Evolutionary conservation across 129 eudicot genomes (phyloP), one percentile per base, ranked within the genome.

Genomic region (Apium graveolens): DNA sequence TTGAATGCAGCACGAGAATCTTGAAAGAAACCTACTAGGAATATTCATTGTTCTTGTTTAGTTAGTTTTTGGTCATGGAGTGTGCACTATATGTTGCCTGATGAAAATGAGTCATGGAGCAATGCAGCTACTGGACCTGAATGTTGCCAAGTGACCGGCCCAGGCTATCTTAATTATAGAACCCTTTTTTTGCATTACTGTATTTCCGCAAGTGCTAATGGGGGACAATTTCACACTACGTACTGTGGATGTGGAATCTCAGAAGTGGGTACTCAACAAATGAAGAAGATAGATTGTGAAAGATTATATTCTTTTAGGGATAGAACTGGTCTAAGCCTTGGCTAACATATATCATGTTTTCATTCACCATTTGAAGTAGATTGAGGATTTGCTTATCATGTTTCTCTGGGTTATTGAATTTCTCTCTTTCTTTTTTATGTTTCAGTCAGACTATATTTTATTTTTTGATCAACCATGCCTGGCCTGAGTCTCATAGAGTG

Each of bases 1-100:
- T 75, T 45, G 73, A 78, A 70, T 82, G 70, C 38, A 75, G 70
- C 46, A 63, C 73, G 82, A 71, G 78, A 86, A 76, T 80, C 74
- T 71, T 87, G 88, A 85, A 85, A 78, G n/a, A 60, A 86, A 85
- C 86, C 84, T 73, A 74, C 74, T 75, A 79, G 81, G 86, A 86
- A 87, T 87, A 32, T 80, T 80, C 77, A 68, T 62, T 79, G 79
- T 80, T 82, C 72, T 31, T 5, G 5, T 75, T 68, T 8, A 81
- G 78, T 73, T 78, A 85, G 81, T 83, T 20, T 49, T 76, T 55
- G 83, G 84, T 68, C 70, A 39, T 13, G 32, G 75, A 53, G 48
- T 83, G 42, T 73, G 78, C 41, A 48, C 70, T 8, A 70, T 8
- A 32, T 81, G 65, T 7, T 31, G 72, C 80, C 21, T 66, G 41